Base-by-base conservation (phyloP, 2,329 filamentous ascomycete species). In the Eutypella sp. region DNA sequence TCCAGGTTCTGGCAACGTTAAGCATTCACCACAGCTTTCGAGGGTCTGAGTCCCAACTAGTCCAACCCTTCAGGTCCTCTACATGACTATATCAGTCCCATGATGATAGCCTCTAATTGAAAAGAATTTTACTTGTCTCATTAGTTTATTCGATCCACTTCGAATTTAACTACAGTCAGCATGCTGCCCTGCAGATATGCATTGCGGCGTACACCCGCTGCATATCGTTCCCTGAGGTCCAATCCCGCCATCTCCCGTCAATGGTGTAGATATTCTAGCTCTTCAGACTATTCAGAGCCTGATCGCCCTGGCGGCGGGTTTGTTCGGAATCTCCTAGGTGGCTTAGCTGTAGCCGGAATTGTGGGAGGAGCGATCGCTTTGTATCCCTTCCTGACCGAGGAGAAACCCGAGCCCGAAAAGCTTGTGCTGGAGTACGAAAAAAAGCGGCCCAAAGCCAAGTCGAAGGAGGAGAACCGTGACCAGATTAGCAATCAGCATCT, bases 401-500 rank as follows among this genome's bases (percentile, higher is more conserved):
- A 52, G 29, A 43, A 54, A 2, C 44, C 54, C 2, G 61, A 58
- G 46, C 56, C 54, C 15, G 53, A 38, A 3, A 55, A 72, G 57
- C 77, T 78, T 1, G 75, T 84, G 44, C 59, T 89, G 34, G 71
- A 80, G 47, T 87, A 89, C 52, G 88, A 95, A 66, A 77, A 83
- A 62, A 68, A 80, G 20, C 74, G 82, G 45, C 73, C 70, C 51
- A 73, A 75, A 50, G 71, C 75, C 20, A 64, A 69, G 1, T 83
- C 81, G 6, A 81, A 81, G 53, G 87, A 91, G 64, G 84, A 89
- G 52, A 84, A 84, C 51, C 71, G 87, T 47, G 86, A 90, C 45
- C 67, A 87, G 47, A 81, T 95, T 56, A 92, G 87, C 61, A 88
- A 87, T 10, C 89, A 95, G 63, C 89, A 95, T 67, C 70, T 89